Percentiles rank a stretch among this genome's conserved stretches.
Conservation (phyloP, 805 yeast species). For the Yarrowia sp. region DNA sequence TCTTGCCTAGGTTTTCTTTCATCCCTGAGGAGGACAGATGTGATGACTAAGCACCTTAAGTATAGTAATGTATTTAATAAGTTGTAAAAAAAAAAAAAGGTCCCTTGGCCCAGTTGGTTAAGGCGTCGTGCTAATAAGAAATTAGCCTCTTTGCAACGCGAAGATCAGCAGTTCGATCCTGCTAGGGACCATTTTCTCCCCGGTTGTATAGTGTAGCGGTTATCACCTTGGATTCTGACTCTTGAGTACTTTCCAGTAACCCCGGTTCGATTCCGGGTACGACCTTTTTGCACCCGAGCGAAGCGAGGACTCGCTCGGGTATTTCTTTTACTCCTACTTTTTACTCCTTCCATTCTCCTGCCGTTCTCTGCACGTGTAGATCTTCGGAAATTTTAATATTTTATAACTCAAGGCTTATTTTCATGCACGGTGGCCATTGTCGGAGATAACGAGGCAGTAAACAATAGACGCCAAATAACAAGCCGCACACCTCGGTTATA, state of each 20-base stretch:
- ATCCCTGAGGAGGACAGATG: no score
- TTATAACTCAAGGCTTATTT: conserved; percentile 1
- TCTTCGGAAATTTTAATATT: no score
- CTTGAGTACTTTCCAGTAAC: conserved; percentile 18
- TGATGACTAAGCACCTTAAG: no score
- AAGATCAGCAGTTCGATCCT: conserved; percentile 51
- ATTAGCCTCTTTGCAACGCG: conserved; percentile 38
- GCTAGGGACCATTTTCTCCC: conserved; percentile 37
- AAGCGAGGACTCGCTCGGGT: no score
- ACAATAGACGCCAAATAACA: neutral
- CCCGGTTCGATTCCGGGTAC: conserved; percentile 28
- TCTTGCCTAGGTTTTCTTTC: no score
- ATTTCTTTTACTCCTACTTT: neutral
- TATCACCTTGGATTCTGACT: conserved; percentile 26
- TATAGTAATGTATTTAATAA: no score
- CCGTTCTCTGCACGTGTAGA: neutral
- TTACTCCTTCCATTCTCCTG: neutral
- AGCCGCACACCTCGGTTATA: neutral
- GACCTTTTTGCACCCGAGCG: neutral
- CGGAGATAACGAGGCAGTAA: neutral
- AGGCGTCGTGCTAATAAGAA: conserved; percentile 28
- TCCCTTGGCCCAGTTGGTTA: conserved; percentile 29
- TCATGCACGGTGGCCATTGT: conserved; percentile 6
- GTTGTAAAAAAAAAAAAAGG: no score
- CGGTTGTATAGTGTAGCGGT: conserved; percentile 27